Evolutionary conservation across 2,329 filamentous ascomycete species (phyloP).

Genomic region (Claviceps arundinis): DNA sequence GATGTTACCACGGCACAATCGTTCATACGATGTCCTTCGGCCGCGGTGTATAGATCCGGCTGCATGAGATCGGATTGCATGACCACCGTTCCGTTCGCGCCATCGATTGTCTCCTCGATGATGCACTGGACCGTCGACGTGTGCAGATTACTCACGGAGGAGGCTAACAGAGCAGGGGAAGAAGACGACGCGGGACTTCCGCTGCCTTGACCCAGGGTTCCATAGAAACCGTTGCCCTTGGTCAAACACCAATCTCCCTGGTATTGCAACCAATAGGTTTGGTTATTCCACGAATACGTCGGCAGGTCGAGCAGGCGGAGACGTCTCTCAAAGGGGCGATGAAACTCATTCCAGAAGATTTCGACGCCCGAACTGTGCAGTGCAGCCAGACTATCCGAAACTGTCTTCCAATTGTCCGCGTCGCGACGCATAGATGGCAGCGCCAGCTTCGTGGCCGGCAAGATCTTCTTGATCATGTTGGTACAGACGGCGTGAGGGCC

Average conservation of each 20-base stretch:
- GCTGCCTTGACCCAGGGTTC: constrained; percentile 12
- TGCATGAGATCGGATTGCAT: constrained; percentile 27
- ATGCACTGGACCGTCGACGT: constrained; percentile 25
- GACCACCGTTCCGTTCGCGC: constrained; percentile 14
- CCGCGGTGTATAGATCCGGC: constrained; percentile 22
- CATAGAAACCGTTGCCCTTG: constrained; percentile 47
- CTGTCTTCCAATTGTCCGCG: constrained; percentile 51
- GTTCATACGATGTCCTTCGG: constrained; percentile 30
- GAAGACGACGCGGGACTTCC: neutral
- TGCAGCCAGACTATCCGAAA: constrained; percentile 41
- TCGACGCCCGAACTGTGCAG: constrained; percentile 39
- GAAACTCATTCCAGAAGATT: constrained; percentile 50
- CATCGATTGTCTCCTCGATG: constrained; percentile 19
- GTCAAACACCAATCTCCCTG: constrained; percentile 57
- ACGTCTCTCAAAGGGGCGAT: constrained; percentile 32
- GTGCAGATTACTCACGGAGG: neutral
- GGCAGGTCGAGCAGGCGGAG: constrained; percentile 47
- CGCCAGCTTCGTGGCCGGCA: constrained; percentile 31
- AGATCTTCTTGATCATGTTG: constrained; percentile 48
- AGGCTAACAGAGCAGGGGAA: neutral
- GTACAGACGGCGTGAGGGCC: constrained; percentile 53
- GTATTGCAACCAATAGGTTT: constrained; percentile 56
- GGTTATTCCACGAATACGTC: constrained; percentile 57
- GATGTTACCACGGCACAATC: constrained; percentile 27
- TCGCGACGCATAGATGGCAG: constrained; percentile 46